Conservation (phyloP, 768 basidiomycete genomes). For the Mycena rosella region DNA sequence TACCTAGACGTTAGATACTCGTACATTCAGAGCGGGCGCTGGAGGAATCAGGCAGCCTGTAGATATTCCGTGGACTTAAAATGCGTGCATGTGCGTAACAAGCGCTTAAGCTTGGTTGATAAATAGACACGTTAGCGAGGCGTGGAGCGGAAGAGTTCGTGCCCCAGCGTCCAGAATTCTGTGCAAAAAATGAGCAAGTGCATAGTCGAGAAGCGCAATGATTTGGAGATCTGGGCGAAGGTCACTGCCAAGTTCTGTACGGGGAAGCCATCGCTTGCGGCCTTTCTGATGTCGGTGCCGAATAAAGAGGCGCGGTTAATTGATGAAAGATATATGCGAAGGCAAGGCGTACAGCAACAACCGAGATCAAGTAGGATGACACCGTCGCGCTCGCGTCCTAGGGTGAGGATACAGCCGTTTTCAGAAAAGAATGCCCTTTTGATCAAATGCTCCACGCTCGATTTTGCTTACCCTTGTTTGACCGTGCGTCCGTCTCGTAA, state of each 20-base stretch:
- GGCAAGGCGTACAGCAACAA: slow-evolving; percentile 53
- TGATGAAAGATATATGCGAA: neutral
- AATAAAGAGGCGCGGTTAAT: slow-evolving; percentile 41
- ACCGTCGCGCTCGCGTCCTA: slow-evolving; percentile 42
- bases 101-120: no score
- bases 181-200: neutral
- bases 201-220: no score
- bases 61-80: no score
- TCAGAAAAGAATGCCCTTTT: no score
- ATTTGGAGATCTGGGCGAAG: slow-evolving; percentile 46
- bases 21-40: no score
- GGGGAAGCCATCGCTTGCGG: slow-evolving; percentile 56
- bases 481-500: no score
- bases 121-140: no score
- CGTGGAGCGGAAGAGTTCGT: slow-evolving; percentile 68
- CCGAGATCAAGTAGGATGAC: slow-evolving; percentile 58
- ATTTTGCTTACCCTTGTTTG: no score
- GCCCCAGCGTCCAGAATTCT: slow-evolving; percentile 76
- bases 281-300: slow-evolving; percentile 57
- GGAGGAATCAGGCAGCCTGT: no score
- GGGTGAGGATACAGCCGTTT: slow-evolving; percentile 45
- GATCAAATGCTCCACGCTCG: no score
- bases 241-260: slow-evolving; percentile 53
- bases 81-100: no score
- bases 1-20: slow-evolving; percentile 2